Conservation (phyloP, 2,329 filamentous ascomycete species). For the Hypocrella siamensis region DNA sequence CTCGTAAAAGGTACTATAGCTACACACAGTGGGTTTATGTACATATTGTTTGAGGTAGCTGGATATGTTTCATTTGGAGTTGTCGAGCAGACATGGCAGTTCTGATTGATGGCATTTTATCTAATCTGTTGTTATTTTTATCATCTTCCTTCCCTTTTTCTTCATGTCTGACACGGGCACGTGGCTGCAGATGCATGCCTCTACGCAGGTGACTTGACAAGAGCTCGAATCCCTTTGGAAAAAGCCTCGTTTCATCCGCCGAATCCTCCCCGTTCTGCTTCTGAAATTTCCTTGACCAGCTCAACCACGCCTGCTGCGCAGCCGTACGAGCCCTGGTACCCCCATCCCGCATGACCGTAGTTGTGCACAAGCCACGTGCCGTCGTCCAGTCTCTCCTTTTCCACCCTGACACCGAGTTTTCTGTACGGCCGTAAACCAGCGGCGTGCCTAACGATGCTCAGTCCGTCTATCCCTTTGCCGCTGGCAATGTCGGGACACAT, state of each 20-base stretch:
- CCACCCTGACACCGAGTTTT: constrained; percentile 57
- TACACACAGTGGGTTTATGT: too few species aligned
- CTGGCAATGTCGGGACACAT: constrained; percentile 47
- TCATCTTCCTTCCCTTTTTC: too few species aligned
- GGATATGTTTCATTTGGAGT: too few species aligned
- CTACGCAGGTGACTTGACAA: too few species aligned
- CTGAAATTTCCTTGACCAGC: constrained; percentile 46
- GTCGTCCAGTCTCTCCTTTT: constrained; percentile 36
- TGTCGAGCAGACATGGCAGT: too few species aligned
- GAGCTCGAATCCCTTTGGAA: constrained; percentile 10
- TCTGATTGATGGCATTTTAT: too few species aligned
- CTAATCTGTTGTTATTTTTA: too few species aligned
- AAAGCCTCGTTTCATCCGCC: constrained; percentile 14
- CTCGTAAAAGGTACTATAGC: too few species aligned
- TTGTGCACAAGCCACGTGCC: constrained; percentile 59
- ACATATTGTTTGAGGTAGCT: too few species aligned
- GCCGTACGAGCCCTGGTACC: constrained; percentile 56
- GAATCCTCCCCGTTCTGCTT: constrained; percentile 12
- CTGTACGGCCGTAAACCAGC: constrained; percentile 69
- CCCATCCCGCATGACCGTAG: constrained; percentile 68
- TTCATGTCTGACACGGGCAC: too few species aligned
- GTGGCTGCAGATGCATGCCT: too few species aligned
- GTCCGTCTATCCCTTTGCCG: constrained; percentile 52
- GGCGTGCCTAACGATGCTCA: constrained; percentile 65
- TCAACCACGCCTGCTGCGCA: constrained; percentile 51